Base-by-base conservation (phyloP, 495 filamentous ascomycete species). In the Viridothelium virens region DNA sequence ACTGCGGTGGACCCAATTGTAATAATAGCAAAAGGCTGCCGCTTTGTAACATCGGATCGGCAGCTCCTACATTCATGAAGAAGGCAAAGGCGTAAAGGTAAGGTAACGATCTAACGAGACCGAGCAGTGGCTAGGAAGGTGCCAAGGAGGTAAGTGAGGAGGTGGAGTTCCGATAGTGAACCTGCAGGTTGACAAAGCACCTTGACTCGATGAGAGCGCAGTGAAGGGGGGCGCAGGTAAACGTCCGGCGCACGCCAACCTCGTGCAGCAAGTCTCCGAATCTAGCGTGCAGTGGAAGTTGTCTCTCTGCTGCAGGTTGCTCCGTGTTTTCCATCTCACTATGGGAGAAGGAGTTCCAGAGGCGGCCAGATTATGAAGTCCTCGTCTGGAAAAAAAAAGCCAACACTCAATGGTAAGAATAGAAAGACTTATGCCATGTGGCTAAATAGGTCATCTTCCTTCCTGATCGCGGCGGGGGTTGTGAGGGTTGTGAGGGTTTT, bases 401-500 rank as follows among this genome's bases (percentile, higher is more conserved):
- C 25, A 25, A 25, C 25, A 25, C 25, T 25, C 25, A 25, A 25
- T 36, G 53, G 6, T 36, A 14, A 34, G 18, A 18, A 59, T 7
- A 14, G 18, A 36, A 59, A 31, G 14, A 33, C 5, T 7, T 7
- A 18, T 6, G 53, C 5, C 5, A 25, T 5, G 11, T 5, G 11
- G n/a, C 10, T 31, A 33, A 18, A 36, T 11, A 6, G 18, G 33
- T 53, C 53, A 59, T 14, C 53, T 18, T 36, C 53, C 53, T 59
- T 59, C 53, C 31, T 59, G 53, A 31, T 59, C 53, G 25, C 53
- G 53, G 25, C 53, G 53, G 1, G 53, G 53, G 36, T 59, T 59
- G n/a, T 59, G 53, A 36, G 53, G 53, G 36, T 59, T 59, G n/a
- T 59, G 53, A 10, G 53, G 53, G 31, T 36, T 33, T 31, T 59